Evolutionary conservation across 177 flowering plant genomes (phyloP).

Genomic region (Vitis hybrid): DNA sequence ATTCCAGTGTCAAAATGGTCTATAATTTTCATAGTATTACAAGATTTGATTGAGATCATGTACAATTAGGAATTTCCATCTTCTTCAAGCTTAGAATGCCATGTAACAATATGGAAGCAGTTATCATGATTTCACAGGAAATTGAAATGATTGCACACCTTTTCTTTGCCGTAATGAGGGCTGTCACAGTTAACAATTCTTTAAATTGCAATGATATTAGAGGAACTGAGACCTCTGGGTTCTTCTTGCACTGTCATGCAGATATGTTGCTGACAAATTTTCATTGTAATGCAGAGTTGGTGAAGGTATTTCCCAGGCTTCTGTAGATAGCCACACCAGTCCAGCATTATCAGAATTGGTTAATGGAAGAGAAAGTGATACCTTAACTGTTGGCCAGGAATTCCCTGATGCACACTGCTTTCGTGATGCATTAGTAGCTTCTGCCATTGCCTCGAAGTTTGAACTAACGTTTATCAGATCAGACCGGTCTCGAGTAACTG

Average conservation of each 20-base stretch:
- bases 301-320: not conserved
- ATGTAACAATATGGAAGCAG: too few species aligned
- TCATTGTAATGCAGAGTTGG: not conserved
- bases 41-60: too few species aligned
- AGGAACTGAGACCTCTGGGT: not conserved
- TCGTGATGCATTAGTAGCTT: constrained; percentile 4
- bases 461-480: constrained; percentile 5
- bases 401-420: constrained; percentile 1
- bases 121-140: too few species aligned
- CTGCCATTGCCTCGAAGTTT: constrained; percentile 4
- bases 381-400: constrained; percentile 5
- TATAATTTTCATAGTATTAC: too few species aligned
- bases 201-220: not conserved
- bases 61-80: too few species aligned
- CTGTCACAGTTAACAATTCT: too few species aligned
- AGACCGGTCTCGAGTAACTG: constrained; percentile 6
- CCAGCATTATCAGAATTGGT: not conserved
- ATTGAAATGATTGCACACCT: too few species aligned
- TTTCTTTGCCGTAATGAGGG: too few species aligned
- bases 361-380: not conserved
- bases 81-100: too few species aligned
- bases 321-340: not conserved
- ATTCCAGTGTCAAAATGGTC: too few species aligned
- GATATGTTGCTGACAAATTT: not conserved
- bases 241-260: not conserved